phyloP scores from a whole-genome alignment of 2,329 filamentous ascomycete species.

The Phaeophleospora eucalypticola region DNA sequence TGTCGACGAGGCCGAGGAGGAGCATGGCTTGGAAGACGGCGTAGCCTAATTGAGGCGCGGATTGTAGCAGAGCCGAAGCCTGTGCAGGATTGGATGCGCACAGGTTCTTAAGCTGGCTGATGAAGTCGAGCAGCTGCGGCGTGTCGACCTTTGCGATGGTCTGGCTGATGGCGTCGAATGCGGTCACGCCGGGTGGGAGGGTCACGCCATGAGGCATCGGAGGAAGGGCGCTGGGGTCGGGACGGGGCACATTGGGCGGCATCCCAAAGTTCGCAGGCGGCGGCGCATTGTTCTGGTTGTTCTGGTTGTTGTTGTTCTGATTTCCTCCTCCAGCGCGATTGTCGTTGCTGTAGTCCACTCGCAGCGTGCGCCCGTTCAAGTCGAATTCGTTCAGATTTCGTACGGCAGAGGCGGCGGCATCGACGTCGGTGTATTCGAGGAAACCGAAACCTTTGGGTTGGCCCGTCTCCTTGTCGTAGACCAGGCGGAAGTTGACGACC shows the following conservation, averaged over 20 bases:
- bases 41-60: slow-evolving; percentile 88
- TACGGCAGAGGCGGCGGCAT: slow-evolving; percentile 87
- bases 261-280: slow-evolving; percentile 46
- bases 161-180: slow-evolving; percentile 85
- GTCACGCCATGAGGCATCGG: slow-evolving; percentile 81
- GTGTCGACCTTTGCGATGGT: slow-evolving; percentile 84
- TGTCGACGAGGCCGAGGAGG: slow-evolving; percentile 87
- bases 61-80: slow-evolving; percentile 78
- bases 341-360: slow-evolving; percentile 95
- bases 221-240: slow-evolving; percentile 58
- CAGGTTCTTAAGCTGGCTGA: slow-evolving; percentile 89
- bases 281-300: slow-evolving; percentile 19
- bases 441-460: slow-evolving; percentile 96
- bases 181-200: slow-evolving; percentile 74
- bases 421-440: slow-evolving; percentile 88
- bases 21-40: slow-evolving; percentile 93
- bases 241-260: slow-evolving; percentile 17
- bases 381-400: slow-evolving; percentile 94
- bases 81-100: slow-evolving; percentile 76
- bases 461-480: slow-evolving; percentile 93
- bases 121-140: slow-evolving; percentile 84
- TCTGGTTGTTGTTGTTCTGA: slow-evolving; percentile 11
- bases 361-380: slow-evolving; percentile 87
- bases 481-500: slow-evolving; percentile 85
- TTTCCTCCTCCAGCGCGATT: slow-evolving; percentile 55